phyloP scores from a whole-genome alignment of 768 basidiomycete genomes.

The Serendipita sp. region DNA sequence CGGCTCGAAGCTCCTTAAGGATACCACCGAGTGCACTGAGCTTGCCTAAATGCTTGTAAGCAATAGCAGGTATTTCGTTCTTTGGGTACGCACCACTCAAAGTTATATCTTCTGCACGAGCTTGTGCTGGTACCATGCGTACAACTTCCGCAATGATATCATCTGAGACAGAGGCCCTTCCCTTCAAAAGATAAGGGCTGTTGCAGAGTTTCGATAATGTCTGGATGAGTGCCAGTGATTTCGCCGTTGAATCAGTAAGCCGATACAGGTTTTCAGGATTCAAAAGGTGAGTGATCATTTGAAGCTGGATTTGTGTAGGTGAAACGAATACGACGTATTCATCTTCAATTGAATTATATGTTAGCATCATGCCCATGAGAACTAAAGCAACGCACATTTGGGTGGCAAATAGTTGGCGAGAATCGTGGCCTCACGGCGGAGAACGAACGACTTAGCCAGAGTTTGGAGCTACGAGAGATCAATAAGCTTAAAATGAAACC shows the following conservation, averaged over 20 bases:
- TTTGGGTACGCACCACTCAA: conserved; percentile 50
- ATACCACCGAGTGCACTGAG: conserved; percentile 49
- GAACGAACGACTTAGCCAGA: conserved; percentile 75
- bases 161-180: conserved; percentile 57
- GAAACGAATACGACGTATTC: conserved; percentile 98
- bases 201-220: conserved; percentile 82
- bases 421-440: conserved; percentile 74
- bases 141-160: conserved; percentile 15
- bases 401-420: conserved; percentile 77
- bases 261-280: conserved; percentile 51
- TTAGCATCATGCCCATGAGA: not conserved
- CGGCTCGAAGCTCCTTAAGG: conserved; percentile 43
- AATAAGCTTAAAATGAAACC: too few relatives aligned
- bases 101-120: conserved; percentile 35
- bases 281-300: conserved; percentile 64
- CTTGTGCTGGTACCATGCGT: conserved; percentile 14
- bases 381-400: conserved; percentile 43
- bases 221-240: conserved; percentile 65
- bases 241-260: conserved; percentile 54
- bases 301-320: conserved; percentile 68
- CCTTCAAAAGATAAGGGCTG: conserved; percentile 59
- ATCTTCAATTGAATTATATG: conserved; percentile 30
- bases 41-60: conserved; percentile 41
- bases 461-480: conserved; percentile 36
- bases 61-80: not conserved